Conservation (phyloP, 2,329 filamentous ascomycete species). For the Ophiocordyceps camponoti-saundersi region DNA sequence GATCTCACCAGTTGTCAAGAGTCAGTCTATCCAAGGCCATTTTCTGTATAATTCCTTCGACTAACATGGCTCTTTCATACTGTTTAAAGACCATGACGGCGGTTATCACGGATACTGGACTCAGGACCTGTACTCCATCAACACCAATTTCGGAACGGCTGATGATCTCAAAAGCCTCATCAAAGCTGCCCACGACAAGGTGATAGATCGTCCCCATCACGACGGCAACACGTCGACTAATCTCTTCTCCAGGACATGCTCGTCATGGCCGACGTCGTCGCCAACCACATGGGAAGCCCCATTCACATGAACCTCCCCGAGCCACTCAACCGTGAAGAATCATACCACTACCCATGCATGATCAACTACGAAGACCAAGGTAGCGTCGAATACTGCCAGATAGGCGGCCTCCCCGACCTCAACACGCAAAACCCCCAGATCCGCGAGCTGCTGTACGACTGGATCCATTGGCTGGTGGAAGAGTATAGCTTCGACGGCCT, state of each 20-base stretch:
- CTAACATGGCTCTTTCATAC: background rate
- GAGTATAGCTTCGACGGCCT: conserved; percentile 47
- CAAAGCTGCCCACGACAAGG: conserved; percentile 28
- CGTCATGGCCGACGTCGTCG: conserved; percentile 45
- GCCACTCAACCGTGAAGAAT: conserved; percentile 31
- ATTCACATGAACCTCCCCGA: conserved; percentile 25
- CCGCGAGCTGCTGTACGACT: conserved; percentile 32
- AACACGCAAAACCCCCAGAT: conserved; percentile 35
- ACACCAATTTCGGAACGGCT: conserved; percentile 39
- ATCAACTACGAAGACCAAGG: conserved; percentile 35
- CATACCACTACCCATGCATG: conserved; percentile 45
- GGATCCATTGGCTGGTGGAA: conserved; percentile 38
- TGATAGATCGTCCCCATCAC: background rate
- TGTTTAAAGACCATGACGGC: conserved; percentile 14
- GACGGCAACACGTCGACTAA: background rate
- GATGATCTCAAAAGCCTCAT: conserved; percentile 41
- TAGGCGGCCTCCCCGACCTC: conserved; percentile 43
- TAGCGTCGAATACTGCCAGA: conserved; percentile 31
- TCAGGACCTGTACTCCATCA: conserved; percentile 31
- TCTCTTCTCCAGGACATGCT: conserved; percentile 19
- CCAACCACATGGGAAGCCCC: conserved; percentile 38
- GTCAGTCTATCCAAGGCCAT: conserved; percentile 10
- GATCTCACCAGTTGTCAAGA: conserved; percentile 39
- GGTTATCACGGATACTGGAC: conserved; percentile 42
- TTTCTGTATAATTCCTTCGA: background rate